Conservation (phyloP, 371 early-diverging fungal genomes). For the Mucor mucedo region DNA sequence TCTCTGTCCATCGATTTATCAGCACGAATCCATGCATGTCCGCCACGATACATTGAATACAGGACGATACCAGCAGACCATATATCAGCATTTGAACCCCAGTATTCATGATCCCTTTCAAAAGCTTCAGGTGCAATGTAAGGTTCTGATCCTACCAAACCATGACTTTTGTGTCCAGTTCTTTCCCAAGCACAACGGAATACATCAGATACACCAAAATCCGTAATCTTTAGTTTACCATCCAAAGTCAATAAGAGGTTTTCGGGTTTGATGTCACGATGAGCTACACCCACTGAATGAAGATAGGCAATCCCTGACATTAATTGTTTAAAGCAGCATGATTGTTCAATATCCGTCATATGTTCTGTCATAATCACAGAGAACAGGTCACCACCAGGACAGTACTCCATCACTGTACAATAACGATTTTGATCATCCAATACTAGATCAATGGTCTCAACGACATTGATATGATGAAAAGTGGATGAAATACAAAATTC, state of each 20-base stretch:
- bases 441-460: constrained; percentile 91
- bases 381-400: constrained; percentile 82
- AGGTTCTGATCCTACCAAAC: constrained; percentile 83
- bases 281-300: constrained; percentile 92
- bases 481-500: constrained; percentile 93
- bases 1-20: constrained; percentile 66
- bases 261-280: constrained; percentile 86
- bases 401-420: constrained; percentile 94
- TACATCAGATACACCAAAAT: constrained; percentile 95
- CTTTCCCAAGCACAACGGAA: constrained; percentile 84
- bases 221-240: constrained; percentile 90
- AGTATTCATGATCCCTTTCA: constrained; percentile 63
- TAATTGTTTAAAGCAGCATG: constrained; percentile 92
- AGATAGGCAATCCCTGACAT: constrained; percentile 85
- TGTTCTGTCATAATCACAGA: constrained; percentile 67
- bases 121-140: constrained; percentile 91
- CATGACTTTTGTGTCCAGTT: constrained; percentile 66
- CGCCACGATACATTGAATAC: constrained; percentile 75
- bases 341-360: constrained; percentile 68
- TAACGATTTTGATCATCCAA: constrained; percentile 83
- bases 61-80: constrained; percentile 85
- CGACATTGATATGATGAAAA: constrained; percentile 85
- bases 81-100: constrained; percentile 75
- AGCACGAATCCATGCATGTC: constrained; percentile 79
- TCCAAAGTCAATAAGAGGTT: constrained; percentile 85